A percentile compares a stretch with the other conserved stretches of the same genome.
These are phyloP conservation scores for Tilletia horrida DNA, from an alignment of 1,284 basidiomycete genomes.

Conservation along the genomic window DNA sequence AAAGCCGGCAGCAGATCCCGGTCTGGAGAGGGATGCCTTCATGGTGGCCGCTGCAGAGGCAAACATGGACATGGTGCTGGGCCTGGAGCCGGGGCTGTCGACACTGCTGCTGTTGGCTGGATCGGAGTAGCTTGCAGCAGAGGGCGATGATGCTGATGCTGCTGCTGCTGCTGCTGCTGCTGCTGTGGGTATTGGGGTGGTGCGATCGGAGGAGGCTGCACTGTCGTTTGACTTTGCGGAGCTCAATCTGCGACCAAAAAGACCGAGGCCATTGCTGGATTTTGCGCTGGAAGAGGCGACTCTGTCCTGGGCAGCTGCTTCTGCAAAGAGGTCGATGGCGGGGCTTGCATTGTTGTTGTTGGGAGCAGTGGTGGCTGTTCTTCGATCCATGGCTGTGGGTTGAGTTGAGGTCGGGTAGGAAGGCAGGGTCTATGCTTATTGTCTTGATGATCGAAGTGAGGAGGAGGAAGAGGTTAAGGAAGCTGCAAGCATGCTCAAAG, in stretches of 20 bases:
- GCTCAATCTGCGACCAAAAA: background rate
- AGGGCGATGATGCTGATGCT: background rate
- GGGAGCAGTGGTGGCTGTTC: background rate
- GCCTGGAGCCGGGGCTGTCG: background rate
- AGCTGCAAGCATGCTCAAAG: no score
- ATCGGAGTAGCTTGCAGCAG: background rate
- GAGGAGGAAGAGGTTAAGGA: no score
- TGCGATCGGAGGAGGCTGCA: background rate
- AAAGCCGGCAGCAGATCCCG: background rate
- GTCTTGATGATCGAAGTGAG: no score
- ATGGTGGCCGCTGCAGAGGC: background rate
- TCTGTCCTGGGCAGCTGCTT: background rate
- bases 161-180: background rate
- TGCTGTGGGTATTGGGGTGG: background rate
- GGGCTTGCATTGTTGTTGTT: background rate
- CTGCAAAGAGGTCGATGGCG: conserved; percentile 9
- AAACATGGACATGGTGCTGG: background rate
- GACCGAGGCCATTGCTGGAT: background rate
- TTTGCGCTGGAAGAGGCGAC: background rate
- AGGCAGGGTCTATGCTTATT: no score
- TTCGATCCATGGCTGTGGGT: background rate
- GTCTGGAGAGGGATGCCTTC: conserved; percentile 9
- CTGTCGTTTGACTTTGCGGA: background rate
- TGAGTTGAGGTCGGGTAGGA: no score
- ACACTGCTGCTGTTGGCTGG: background rate